These are phyloP conservation scores for Pyrenochaeta sp. DNA, from an alignment of 2,329 filamentous ascomycete species.

Conservation along the genomic window DNA sequence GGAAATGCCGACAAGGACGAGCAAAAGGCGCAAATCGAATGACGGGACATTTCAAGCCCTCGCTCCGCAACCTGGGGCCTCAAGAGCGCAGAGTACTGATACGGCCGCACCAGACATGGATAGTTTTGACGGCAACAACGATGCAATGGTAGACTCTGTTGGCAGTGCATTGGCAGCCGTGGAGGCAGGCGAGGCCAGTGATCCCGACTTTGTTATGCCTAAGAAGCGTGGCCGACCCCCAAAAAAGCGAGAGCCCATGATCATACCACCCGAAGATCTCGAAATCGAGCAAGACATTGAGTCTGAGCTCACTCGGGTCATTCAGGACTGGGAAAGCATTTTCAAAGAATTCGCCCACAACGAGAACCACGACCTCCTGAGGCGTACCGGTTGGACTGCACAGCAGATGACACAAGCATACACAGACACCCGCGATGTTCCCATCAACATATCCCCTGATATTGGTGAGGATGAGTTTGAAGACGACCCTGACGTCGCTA, in stretches of 20 bases:
- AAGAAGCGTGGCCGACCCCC: conserved; percentile 50
- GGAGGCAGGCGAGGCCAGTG: conserved; percentile 18
- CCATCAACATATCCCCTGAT: conserved; percentile 55
- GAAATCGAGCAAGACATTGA: conserved; percentile 58
- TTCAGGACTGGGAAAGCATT: conserved; percentile 39
- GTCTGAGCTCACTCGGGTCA: conserved; percentile 52
- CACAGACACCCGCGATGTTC: conserved; percentile 30
- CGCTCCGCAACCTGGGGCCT: conserved; percentile 7
- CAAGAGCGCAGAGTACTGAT: conserved; percentile 9
- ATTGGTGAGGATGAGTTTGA: conserved; percentile 85
- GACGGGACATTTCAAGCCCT: conserved; percentile 24
- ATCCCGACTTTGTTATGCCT: conserved; percentile 33
- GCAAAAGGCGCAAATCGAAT: conserved; percentile 35
- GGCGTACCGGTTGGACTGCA: conserved; percentile 37
- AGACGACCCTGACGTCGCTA: conserved; percentile 85
- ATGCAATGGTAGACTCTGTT: conserved; percentile 30
- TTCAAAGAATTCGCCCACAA: conserved; percentile 42
- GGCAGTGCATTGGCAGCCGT: conserved; percentile 29
- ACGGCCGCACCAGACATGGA: conserved; percentile 21
- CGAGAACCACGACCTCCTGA: conserved; percentile 39
- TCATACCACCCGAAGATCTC: conserved; percentile 56
- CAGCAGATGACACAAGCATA: conserved; percentile 37
- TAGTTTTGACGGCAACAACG: conserved; percentile 31
- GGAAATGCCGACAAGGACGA: conserved; percentile 16
- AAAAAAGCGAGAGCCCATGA: conserved; percentile 42